phyloP scores from a whole-genome alignment of 768 basidiomycete species.

The Psilocybe subaeruginosa region DNA sequence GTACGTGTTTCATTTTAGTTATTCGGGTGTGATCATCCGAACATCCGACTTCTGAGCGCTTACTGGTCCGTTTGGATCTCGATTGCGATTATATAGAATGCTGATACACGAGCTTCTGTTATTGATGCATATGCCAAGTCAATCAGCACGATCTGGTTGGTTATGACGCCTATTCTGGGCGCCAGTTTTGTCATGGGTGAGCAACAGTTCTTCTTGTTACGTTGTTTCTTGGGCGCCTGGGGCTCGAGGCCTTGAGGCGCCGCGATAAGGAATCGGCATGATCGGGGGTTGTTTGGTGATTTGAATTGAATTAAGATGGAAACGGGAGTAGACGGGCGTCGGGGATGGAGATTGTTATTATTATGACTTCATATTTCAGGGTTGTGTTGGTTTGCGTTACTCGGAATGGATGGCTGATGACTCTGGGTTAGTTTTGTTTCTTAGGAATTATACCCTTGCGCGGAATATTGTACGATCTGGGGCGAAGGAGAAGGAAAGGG shows the following conservation, averaged over 20 bases:
- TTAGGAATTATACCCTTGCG: slow-evolving; percentile 63
- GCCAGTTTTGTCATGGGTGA: slow-evolving; percentile 54
- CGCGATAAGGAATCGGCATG: background rate
- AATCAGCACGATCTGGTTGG: slow-evolving; percentile 67
- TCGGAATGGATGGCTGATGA: background rate
- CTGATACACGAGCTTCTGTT: slow-evolving; percentile 46
- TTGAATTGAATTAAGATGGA: background rate
- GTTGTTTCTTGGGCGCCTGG: background rate
- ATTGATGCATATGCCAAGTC: slow-evolving; percentile 67
- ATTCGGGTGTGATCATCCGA: background rate
- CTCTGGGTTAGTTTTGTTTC: slow-evolving; percentile 46
- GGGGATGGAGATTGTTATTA: background rate
- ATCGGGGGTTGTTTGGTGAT: slow-evolving; percentile 1
- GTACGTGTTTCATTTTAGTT: slow-evolving; percentile 31
- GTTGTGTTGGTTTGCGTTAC: background rate
- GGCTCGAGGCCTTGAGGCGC: background rate
- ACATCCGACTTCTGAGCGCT: background rate
- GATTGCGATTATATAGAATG: slow-evolving; percentile 42
- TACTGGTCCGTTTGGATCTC: background rate
- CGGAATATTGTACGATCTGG: slow-evolving; percentile 47
- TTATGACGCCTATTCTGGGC: slow-evolving; percentile 60
- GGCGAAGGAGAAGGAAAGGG: slow-evolving; percentile 33
- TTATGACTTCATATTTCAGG: background rate
- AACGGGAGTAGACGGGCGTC: background rate
- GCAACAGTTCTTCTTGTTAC: slow-evolving; percentile 20